Conservation (phyloP, 345 rosid genomes). For the thale cress (Arabidopsis thaliana) region TAIR10.1 NC_003070.9:4836501-4837000, state of each 20-base stretch:
- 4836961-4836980: constrained; percentile 50
- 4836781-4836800: constrained; percentile 66
- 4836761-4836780: constrained; percentile 84
- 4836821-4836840: constrained; percentile 61
- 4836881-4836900: constrained; percentile 70
- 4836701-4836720: constrained; percentile 66
- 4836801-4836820: constrained; percentile 78
- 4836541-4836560: constrained; percentile 64
- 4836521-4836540: constrained; percentile 47
- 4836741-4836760: constrained; percentile 63
- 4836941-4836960: constrained; percentile 73
- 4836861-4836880: constrained; percentile 64
- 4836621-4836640: constrained; percentile 41
- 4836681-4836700: constrained; percentile 59
- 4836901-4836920: constrained; percentile 57
- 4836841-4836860: constrained; percentile 68
- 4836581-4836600: constrained; percentile 58
- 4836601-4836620: constrained; percentile 64
- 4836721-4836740: constrained; percentile 69
- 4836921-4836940: constrained; percentile 80
- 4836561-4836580: constrained; percentile 58
- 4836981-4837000: constrained; percentile 53
- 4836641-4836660: neutral
- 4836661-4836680: constrained; percentile 3
- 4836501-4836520: constrained; percentile 81